phyloP scores from a whole-genome alignment of 176 grass and related monocot species.

The Aegilops speltoides region DNA sequence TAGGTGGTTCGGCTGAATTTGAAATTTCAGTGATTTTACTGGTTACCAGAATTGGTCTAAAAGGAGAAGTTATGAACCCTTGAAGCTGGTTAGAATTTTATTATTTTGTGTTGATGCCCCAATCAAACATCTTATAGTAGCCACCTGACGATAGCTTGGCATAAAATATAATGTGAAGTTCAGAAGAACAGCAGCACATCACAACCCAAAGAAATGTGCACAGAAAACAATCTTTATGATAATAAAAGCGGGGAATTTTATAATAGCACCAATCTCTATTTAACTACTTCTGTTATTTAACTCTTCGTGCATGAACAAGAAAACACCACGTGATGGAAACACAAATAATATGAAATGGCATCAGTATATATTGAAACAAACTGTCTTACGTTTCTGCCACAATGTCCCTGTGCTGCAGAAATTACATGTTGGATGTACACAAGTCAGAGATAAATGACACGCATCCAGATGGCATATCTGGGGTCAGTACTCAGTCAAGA shows the following conservation, averaged over 20 bases:
- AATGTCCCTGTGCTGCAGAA: slow-evolving; percentile 32
- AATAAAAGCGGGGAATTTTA: slow-evolving; percentile 8
- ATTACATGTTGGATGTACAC: slow-evolving; percentile 65
- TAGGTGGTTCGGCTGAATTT: neutral
- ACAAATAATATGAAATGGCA: neutral
- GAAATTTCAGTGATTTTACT: neutral
- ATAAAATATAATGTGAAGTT: neutral
- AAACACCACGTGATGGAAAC: neutral
- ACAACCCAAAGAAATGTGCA: neutral
- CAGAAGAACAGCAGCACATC: neutral
- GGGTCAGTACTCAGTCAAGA: slow-evolving; percentile 64
- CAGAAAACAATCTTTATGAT: neutral
- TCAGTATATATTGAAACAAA: slow-evolving; percentile 7
- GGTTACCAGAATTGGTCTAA: neutral
- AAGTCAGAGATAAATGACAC: slow-evolving; percentile 57
- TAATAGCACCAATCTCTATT: slow-evolving; percentile 5
- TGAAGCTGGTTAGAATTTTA: neutral
- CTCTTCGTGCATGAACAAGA: slow-evolving; percentile 7
- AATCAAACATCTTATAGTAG: slow-evolving; percentile 5
- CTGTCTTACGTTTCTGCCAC: neutral
- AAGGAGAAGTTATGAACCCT: neutral
- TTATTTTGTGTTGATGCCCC: neutral
- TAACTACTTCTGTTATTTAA: neutral
- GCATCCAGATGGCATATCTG: slow-evolving; percentile 49
- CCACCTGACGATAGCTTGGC: neutral